Base-by-base conservation (phyloP, 2,329 filamentous ascomycete genomes). In the Trichothecium roseum region DNA sequence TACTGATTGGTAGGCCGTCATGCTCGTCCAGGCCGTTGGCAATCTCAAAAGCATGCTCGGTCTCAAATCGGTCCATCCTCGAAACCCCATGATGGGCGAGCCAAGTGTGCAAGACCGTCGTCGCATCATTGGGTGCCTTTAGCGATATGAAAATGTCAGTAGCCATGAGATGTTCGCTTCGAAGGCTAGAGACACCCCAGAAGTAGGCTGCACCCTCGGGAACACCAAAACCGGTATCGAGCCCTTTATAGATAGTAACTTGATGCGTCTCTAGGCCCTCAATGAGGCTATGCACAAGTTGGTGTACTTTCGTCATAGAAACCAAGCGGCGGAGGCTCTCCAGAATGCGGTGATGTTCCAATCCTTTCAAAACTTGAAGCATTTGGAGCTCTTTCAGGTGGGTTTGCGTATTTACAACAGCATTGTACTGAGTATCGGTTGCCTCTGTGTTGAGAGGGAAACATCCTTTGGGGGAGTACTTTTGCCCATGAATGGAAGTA, bases 31-130 rank as follows among this genome's bases (percentile, higher is more conserved):
- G 24, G 3, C 35, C 35, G 13, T 40, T 40, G 5, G 39, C 38
- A 10, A 39, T 37, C 34, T 53, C 52, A 4, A 58, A 40, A 2
- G 41, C 43, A 18, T 48, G 15, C 39, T 59, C 56, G 16, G 53
- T 42, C 31, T 55, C 49, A 32, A 52, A 55, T n/a, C 57, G 48
- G 24, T 53, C 45, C 9, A 50, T 42, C 1, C 58, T 50, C 2
- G 54, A 39, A 14, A 56, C 45, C 2, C 53, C 54, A 30, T 53
- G 48, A 36, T 60, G 58, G 5, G 58, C 58, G 10, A 62, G 43
- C 50, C 55, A 62, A 4, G 56, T 54, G 38, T 62, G 58, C 9
- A 61, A 39, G 22, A 59, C 42, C 3, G 55, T 54, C 17, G 42
- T 40, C 5, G 48, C 35, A 24, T 57, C 48, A 32, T 52, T 52